Base-by-base conservation (phyloP, 1,284 basidiomycete genomes). In the Cronartium quercuum region DNA sequence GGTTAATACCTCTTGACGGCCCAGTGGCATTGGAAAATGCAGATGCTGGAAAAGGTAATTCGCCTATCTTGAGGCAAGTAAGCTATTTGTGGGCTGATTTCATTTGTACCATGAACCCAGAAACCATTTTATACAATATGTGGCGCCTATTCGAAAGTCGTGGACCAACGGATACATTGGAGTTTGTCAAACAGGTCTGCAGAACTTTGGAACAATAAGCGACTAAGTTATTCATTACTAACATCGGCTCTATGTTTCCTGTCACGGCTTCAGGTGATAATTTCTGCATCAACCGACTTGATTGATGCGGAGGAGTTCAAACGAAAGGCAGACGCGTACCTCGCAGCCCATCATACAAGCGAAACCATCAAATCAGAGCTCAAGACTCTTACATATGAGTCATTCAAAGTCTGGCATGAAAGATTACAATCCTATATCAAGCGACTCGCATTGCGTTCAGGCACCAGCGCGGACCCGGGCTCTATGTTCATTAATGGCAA, bases 401-500 rank as follows among this genome's bases (percentile, higher is more conserved):
- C 44, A 6, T 66, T 58, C 38, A 10, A 60, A 29, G 35, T 18
- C 57, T 74, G 71, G 71, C 42, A 47, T 12, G 37, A 60, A 41
- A 66, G 66, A 57, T 58, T 64, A 38, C 51, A 66, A 38, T n/a
- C 57, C 3, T 74, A 74, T 24, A 42, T 55, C 37, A 51, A 41
- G 47, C 64, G 71, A 66, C 37, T 74, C 42, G 64, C 71, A 34
- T 12, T 74, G 57, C 66, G 71, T 40, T 74, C 71, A 7, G 65
- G 62, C 47, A 57, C 64, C 34, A 18, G 65, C 21, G 65, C 37
- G n/a, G 21, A 66, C 37, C 41, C 38, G n/a, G 82, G 82, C 0
- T 80, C 86, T 84, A 34, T 83, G 68, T 95, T 97, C 81, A 84
- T 97, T 78, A 98, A 98, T 79, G 95, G 95, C 15, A 92, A 90